phyloP scores from a whole-genome alignment of 257 asterid species.

The Nicotiana tomentosiformis region DNA sequence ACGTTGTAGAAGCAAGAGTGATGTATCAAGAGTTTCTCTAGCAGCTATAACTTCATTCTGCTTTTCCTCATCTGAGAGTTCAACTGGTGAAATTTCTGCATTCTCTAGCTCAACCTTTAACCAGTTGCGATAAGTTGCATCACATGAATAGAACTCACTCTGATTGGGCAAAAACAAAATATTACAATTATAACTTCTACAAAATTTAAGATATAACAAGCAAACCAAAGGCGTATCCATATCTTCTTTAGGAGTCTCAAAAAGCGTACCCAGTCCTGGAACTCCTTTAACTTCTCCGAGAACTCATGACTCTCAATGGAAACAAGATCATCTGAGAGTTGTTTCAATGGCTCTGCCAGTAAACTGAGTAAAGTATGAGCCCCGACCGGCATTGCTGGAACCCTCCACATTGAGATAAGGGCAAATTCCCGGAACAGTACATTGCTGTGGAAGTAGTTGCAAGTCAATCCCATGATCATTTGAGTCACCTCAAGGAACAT shows the following conservation, averaged over 20 bases:
- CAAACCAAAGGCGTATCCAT: constrained; percentile 8
- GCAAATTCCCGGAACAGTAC: constrained; percentile 94
- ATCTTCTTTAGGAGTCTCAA: constrained; percentile 10
- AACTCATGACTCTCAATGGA: constrained; percentile 51
- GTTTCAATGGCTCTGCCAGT: constrained; percentile 97
- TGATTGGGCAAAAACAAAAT: constrained; percentile 23
- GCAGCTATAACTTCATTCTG: constrained; percentile 68
- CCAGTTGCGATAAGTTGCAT: constrained; percentile 93
- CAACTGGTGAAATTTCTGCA: constrained; percentile 55
- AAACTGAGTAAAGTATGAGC: constrained; percentile 89
- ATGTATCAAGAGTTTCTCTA: constrained; percentile 57
- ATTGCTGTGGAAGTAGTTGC: constrained; percentile 52
- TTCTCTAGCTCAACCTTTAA: constrained; percentile 62
- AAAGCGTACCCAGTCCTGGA: constrained; percentile 87
- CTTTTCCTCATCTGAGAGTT: constrained; percentile 79
- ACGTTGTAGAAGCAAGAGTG: constrained; percentile 60
- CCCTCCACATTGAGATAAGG: constrained; percentile 97
- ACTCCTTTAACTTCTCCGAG: constrained; percentile 75
- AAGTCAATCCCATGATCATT: constrained; percentile 10
- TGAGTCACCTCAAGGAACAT: neutral
- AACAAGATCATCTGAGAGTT: constrained; percentile 51
- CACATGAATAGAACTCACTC: constrained; percentile 96
- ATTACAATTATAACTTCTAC: constrained; percentile 4
- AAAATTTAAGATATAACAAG: constrained; percentile 14
- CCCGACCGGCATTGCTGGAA: constrained; percentile 87